Evolutionary conservation across 768 basidiomycete genomes (phyloP), one percentile per base, ranked within the genome.

Genomic region (Naganishia onofrii): DNA sequence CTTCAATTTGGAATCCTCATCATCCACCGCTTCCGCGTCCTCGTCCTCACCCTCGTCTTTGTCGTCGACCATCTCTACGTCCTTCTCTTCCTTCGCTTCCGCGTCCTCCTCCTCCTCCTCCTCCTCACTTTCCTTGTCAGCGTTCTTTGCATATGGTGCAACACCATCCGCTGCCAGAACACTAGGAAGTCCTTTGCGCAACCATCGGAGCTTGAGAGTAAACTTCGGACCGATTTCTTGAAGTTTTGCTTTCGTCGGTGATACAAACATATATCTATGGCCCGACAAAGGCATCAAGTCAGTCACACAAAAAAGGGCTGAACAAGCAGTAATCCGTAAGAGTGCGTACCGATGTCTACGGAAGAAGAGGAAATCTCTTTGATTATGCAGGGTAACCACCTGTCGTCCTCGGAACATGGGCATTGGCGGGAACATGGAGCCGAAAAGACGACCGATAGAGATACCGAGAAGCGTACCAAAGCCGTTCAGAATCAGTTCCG

Each of bases 201-300:
- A 81, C 85, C 89, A 96, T 46, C 89, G 85, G 68, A 99, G 84
- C 82, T 98, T 98, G 13, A 98, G 85, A 0, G 96, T 98, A 78
- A 99, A 96, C 36, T 95, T 88, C 8, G 96, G 96, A 1, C 96
- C 96, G 72, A 99, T 99, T 81, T 99, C 96, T 79, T 99, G 96
- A 34, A 99, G 82, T 8, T 90, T 87, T 10, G 95, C 93, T 78
- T 90, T 93, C 73, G 94, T 93, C 3, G 90, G 84, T 1, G 91
- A 93, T 58, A 90, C 88, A 82, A 94, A 98, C 48, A 92, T 93
- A 80, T 93, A 95, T 76, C 91, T 94, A 71, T 38, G 72, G 15
- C 57, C n/a, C 48, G 19, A 60, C n/a, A 21, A 15, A 31, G 44
- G 32, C 46, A 64, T 28, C 23, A n/a, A n/a, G 34, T 57, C 55